A percentile compares a stretch with the other conserved stretches of the same genome.
Evolutionary conservation across 495 filamentous ascomycete genomes (phyloP).

Genomic region (Neurospora sp.): DNA sequence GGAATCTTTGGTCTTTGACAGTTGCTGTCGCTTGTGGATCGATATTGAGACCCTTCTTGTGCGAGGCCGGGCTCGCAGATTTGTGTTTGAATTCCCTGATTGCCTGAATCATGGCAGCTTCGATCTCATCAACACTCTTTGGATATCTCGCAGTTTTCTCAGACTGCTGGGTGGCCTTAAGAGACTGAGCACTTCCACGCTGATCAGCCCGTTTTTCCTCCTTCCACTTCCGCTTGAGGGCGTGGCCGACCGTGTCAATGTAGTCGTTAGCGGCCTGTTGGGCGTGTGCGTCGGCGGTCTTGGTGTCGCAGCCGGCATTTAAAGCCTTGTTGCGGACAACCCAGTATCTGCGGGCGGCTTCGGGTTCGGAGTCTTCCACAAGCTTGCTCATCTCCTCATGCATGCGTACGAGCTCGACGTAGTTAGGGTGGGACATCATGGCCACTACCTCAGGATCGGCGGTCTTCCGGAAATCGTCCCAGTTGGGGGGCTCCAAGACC

Average conservation of each 20-base stretch:
- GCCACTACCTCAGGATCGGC: constrained; percentile 10
- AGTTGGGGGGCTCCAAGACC: neutral
- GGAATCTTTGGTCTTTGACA: neutral
- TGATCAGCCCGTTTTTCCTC: neutral
- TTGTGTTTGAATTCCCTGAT: neutral
- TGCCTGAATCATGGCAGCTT: neutral
- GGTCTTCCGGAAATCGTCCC: neutral
- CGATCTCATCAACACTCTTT: neutral
- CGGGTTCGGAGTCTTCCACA: neutral
- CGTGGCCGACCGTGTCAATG: neutral
- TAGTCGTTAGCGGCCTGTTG: neutral
- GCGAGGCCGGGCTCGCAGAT: neutral
- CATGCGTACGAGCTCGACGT: neutral
- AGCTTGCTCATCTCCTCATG: neutral
- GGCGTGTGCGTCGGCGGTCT: neutral
- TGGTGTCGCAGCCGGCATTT: neutral
- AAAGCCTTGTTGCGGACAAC: neutral
- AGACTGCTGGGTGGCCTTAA: neutral
- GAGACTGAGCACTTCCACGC: neutral
- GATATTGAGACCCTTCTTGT: neutral
- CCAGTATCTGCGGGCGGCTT: neutral
- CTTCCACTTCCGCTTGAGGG: neutral
- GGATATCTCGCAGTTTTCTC: neutral
- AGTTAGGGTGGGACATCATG: constrained; percentile 8
- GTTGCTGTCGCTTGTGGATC: neutral